Conservation (phyloP, 345 rosid species). For the Sonneratia alba region DNA sequence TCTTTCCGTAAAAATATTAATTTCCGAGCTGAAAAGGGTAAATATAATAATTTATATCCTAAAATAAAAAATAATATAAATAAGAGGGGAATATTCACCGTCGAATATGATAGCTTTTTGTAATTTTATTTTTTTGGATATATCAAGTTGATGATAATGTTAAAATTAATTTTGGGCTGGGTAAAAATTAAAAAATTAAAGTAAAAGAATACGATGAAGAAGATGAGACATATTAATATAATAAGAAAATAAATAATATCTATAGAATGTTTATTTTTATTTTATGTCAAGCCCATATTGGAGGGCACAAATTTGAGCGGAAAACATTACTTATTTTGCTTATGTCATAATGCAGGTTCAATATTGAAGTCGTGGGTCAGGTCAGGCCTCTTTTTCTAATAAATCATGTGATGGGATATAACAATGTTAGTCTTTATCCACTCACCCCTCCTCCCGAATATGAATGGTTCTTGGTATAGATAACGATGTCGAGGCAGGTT, state of each 20-base stretch:
- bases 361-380: conserved; percentile 2
- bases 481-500: conserved; percentile 13
- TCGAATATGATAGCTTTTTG: neutral
- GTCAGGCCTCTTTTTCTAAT: neutral
- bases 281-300: neutral
- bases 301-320: neutral
- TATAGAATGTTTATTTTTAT: too few species aligned
- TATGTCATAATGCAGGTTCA: neutral
- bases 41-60: too few species aligned
- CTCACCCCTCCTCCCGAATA: neutral
- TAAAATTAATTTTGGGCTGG: too few species aligned
- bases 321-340: neutral
- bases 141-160: too few species aligned
- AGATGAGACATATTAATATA: neutral
- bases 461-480: conserved; percentile 27
- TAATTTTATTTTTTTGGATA: neutral
- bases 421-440: neutral
- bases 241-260: too few species aligned
- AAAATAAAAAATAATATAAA: neutral
- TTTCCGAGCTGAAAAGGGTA: too few species aligned
- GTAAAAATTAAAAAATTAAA: neutral
- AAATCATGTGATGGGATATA: neutral
- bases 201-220: too few species aligned
- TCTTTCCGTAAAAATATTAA: neutral
- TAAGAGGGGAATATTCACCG: neutral